Evolutionary conservation across 2,329 filamentous ascomycete genomes (phyloP).

Genomic region (Colletotrichum agaves): DNA sequence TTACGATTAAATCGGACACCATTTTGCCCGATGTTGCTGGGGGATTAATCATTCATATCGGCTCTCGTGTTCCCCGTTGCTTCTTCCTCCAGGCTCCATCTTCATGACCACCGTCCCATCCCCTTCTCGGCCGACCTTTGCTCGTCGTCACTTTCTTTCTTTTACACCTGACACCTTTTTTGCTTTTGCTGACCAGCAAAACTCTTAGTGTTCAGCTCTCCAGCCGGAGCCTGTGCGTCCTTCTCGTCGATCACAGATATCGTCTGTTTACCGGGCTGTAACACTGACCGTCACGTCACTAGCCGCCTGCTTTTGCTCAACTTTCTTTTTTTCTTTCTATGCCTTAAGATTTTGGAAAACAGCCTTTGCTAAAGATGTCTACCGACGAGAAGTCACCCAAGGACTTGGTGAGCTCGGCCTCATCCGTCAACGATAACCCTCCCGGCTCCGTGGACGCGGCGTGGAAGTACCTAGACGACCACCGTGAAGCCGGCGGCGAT

Average conservation of each 20-base stretch:
- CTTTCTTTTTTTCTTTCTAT: background rate
- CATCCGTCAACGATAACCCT: constrained; percentile 29
- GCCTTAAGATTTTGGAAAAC: background rate
- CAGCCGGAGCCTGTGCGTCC: constrained; percentile 23
- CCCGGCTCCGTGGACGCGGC: constrained; percentile 54
- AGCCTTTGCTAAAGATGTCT: constrained; percentile 40
- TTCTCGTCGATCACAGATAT: constrained; percentile 19
- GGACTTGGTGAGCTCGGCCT: constrained; percentile 34
- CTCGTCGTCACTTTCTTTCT: background rate
- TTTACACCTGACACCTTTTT: constrained; percentile 14
- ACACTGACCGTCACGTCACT: background rate
- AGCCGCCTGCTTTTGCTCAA: background rate
- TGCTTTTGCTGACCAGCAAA: constrained; percentile 3
- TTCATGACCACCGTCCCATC: constrained; percentile 16
- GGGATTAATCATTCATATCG: background rate
- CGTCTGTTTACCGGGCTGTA: background rate
- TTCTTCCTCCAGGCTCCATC: constrained; percentile 18
- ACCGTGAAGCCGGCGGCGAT: constrained; percentile 50
- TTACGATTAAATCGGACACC: background rate
- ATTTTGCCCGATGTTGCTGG: background rate
- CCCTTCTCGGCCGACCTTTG: background rate
- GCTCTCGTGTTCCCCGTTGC: background rate
- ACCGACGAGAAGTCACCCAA: constrained; percentile 41
- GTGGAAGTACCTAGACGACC: constrained; percentile 57
- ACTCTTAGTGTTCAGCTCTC: background rate